These are phyloP conservation scores for Cyberlindnera maclurae DNA, from an alignment of 805 yeast genomes.

Conservation along the genomic window DNA sequence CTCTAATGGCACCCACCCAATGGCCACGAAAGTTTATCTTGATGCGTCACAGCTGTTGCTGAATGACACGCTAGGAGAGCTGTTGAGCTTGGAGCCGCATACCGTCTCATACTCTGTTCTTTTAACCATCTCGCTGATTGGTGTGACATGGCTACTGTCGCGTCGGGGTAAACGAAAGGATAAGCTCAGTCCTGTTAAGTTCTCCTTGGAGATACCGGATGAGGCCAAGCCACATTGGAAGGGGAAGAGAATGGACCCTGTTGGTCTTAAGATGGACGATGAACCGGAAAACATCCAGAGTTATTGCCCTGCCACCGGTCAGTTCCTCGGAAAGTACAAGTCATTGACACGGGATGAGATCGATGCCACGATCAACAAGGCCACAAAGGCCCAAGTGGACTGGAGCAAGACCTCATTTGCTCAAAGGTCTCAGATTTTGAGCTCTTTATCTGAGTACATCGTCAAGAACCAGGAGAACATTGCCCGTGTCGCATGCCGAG, in stretches of 20 bases:
- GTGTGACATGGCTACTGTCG: conserved; percentile 7
- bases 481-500: conserved; percentile 91
- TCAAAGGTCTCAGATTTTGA: conserved; percentile 62
- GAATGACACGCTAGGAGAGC: conserved; percentile 20
- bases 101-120: conserved; percentile 16
- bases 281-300: conserved; percentile 71
- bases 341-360: conserved; percentile 65
- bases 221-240: conserved; percentile 90
- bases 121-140: conserved; percentile 9
- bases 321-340: conserved; percentile 64
- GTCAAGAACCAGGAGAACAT: conserved; percentile 77
- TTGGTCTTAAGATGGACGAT: conserved; percentile 47
- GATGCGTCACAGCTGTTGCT: conserved; percentile 17
- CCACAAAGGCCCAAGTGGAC: conserved; percentile 27
- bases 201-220: conserved; percentile 56
- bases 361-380: conserved; percentile 47
- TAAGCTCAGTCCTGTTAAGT: conserved; percentile 30
- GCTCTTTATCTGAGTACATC: conserved; percentile 65
- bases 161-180: conserved; percentile 8
- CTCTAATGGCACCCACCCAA: background rate
- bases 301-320: conserved; percentile 96
- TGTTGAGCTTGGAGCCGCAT: conserved; percentile 1
- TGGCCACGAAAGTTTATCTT: conserved; percentile 15
- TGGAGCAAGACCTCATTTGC: conserved; percentile 43
- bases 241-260: conserved; percentile 68